Conservation (phyloP, 495 filamentous ascomycete species). For the Lepidopterella palustris region DNA sequence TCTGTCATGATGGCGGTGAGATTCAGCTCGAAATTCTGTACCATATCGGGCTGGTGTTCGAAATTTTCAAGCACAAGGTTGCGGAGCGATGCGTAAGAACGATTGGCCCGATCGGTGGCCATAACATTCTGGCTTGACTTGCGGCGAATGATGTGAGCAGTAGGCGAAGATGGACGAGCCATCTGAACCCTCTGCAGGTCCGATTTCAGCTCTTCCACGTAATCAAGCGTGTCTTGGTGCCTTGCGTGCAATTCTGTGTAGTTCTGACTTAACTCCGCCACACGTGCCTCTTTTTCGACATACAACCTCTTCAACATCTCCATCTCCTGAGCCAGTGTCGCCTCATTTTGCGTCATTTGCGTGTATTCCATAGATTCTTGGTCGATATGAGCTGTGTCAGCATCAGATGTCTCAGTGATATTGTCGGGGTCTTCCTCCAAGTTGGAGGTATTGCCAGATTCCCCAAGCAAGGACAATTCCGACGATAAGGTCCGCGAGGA, state of each 20-base stretch:
- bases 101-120: constrained; percentile 82
- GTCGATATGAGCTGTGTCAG: constrained; percentile 27
- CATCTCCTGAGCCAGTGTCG: constrained; percentile 53
- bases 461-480: constrained; percentile 91
- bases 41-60: constrained; percentile 67
- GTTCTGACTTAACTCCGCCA: constrained; percentile 63
- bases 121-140: constrained; percentile 87
- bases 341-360: constrained; percentile 19
- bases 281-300: constrained; percentile 67
- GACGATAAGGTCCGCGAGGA: constrained; percentile 93
- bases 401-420: constrained; percentile 23
- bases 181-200: constrained; percentile 71
- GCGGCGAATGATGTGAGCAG: constrained; percentile 71
- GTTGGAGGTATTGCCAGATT: constrained; percentile 51
- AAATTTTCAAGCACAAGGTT: constrained; percentile 84
- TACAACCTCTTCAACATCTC: constrained; percentile 63
- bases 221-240: constrained; percentile 72
- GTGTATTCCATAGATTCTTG: background rate
- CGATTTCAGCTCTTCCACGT: constrained; percentile 83
- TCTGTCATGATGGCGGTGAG: constrained; percentile 91
- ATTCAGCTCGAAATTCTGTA: constrained; percentile 90
- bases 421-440: constrained; percentile 17
- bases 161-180: constrained; percentile 56
- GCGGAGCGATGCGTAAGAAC: constrained; percentile 82
- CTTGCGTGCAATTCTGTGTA: constrained; percentile 75